phyloP scores from a whole-genome alignment of 306 rosid species.

The Canavalia ensiformis region DNA sequence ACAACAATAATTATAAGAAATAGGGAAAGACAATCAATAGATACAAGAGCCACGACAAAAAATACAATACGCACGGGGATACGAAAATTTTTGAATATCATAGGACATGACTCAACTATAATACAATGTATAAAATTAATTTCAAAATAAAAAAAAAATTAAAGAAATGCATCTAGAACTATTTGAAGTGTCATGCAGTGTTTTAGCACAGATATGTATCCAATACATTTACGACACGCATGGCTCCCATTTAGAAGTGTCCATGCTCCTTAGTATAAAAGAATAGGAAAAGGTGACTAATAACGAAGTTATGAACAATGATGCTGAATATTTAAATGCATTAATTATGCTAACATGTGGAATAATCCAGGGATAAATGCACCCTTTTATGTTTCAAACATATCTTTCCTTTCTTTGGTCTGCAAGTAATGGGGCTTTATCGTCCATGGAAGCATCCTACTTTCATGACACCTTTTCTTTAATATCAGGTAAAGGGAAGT shows the following conservation, averaged over 20 bases:
- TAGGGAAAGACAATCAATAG: not conserved
- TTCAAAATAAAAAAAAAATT: too few relatives aligned
- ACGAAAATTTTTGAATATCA: too few relatives aligned
- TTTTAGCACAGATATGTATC: too few relatives aligned
- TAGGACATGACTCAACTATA: too few relatives aligned
- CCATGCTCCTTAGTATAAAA: not conserved
- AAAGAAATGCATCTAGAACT: too few relatives aligned
- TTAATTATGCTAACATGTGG: not conserved
- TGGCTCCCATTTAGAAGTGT: too few relatives aligned
- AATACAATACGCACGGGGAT: too few relatives aligned
- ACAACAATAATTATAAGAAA: too few relatives aligned
- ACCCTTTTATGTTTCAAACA: not conserved
- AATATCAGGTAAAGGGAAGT: slow-evolving; percentile 3
- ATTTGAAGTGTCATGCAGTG: too few relatives aligned
- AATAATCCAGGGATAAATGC: not conserved
- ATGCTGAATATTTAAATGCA: not conserved
- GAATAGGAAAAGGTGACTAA: not conserved
- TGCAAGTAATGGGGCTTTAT: not conserved
- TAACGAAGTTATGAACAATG: not conserved
- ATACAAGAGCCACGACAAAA: too few relatives aligned
- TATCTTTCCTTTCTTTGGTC: not conserved
- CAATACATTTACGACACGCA: too few relatives aligned
- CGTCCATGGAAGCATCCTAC: not conserved
- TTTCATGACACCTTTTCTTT: slow-evolving; percentile 1
- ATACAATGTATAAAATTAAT: too few relatives aligned